These are phyloP conservation scores for Yamadazyma jaroonii DNA, from an alignment of 1,139 yeast species.

Conservation along the genomic window DNA sequence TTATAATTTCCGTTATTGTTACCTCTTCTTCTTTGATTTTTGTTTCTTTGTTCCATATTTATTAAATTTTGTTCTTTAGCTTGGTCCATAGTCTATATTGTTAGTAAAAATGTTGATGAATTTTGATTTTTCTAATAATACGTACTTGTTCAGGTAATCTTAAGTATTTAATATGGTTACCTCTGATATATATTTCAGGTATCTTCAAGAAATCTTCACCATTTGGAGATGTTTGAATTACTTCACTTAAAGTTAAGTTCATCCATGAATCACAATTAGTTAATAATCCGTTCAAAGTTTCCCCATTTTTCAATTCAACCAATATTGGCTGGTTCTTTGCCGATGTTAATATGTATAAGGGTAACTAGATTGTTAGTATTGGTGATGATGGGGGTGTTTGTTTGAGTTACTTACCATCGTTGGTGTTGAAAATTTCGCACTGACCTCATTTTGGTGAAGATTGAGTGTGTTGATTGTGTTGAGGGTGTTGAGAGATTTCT, in stretches of 20 bases:
- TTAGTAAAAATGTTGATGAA: too few species aligned
- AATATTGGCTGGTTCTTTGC: slow-evolving; percentile 87
- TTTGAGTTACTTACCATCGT: slow-evolving; percentile 10
- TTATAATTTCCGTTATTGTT: slow-evolving; percentile 13
- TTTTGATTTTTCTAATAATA: too few species aligned
- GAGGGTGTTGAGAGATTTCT: too few species aligned
- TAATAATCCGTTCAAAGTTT: slow-evolving; percentile 80
- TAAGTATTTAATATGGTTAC: slow-evolving; percentile 60
- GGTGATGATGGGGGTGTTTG: background rate
- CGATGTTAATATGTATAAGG: slow-evolving; percentile 84
- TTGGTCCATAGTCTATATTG: slow-evolving; percentile 64
- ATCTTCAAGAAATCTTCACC: slow-evolving; percentile 68
- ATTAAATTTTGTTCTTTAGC: slow-evolving; percentile 67
- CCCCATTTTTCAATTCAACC: slow-evolving; percentile 92
- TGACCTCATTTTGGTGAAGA: too few species aligned
- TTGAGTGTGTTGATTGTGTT: too few species aligned
- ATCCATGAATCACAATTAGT: slow-evolving; percentile 93
- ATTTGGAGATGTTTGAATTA: slow-evolving; percentile 66
- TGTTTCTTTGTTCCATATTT: slow-evolving; percentile 51
- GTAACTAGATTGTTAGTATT: slow-evolving; percentile 49
- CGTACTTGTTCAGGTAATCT: slow-evolving; percentile 43
- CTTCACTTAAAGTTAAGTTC: slow-evolving; percentile 84
- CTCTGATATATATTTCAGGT: slow-evolving; percentile 81
- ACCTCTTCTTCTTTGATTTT: slow-evolving; percentile 46
- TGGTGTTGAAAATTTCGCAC: slow-evolving; percentile 10